Evolutionary conservation across 2,329 filamentous ascomycete species (phyloP).

Genomic region (Sporothrix euskadiensis): DNA sequence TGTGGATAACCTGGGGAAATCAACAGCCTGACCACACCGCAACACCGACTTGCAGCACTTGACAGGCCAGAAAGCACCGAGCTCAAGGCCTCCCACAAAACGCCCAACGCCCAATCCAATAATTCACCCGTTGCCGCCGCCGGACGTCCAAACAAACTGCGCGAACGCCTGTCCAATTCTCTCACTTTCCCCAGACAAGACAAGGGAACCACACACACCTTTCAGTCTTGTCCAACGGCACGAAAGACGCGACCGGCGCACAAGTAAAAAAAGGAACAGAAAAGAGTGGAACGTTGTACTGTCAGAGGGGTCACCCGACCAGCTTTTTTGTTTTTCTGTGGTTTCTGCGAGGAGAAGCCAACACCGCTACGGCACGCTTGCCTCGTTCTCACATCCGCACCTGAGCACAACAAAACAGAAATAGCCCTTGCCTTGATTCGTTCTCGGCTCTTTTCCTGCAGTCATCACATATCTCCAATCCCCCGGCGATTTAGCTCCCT

Average conservation of each 20-base stretch:
- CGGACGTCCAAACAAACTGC: background rate
- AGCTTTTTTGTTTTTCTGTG: background rate
- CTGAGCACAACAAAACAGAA: background rate
- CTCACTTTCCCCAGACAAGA: slow-evolving; percentile 14
- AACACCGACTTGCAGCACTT: background rate
- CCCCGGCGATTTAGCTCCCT: slow-evolving; percentile 1
- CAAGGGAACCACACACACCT: slow-evolving; percentile 3
- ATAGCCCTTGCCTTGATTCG: background rate
- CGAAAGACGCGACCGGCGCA: background rate
- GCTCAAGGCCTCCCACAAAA: background rate
- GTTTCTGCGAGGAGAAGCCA: background rate
- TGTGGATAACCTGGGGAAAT: slow-evolving; percentile 22
- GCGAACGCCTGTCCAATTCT: slow-evolving; percentile 5
- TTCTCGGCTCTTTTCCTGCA: background rate
- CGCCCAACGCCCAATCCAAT: background rate
- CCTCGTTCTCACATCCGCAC: background rate
- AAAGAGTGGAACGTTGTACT: slow-evolving; percentile 16
- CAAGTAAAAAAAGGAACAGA: background rate
- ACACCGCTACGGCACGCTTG: background rate
- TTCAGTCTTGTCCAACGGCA: background rate
- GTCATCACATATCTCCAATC: background rate
- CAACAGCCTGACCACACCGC: background rate
- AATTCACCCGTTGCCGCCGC: background rate
- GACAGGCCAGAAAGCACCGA: background rate
- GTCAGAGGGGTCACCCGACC: slow-evolving; percentile 20